Evolutionary conservation across 176 grass and related monocot species (phyloP).

Genomic region (Phoenix roebelenii): DNA sequence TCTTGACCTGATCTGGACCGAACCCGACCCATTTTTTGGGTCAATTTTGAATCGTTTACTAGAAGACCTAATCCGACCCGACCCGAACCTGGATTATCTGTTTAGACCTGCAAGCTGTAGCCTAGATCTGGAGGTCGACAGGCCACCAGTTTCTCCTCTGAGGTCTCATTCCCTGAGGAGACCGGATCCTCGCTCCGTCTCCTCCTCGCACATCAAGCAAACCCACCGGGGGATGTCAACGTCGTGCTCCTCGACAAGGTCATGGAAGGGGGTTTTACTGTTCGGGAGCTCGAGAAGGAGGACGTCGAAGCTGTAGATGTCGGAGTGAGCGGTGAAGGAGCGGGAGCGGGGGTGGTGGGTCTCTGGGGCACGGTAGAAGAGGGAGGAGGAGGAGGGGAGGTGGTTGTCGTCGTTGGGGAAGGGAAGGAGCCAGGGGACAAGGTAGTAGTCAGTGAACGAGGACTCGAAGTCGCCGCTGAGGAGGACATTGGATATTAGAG

Average conservation of each 20-base stretch:
- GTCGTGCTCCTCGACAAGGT: conserved; percentile 43
- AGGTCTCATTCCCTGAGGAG: conserved; percentile 7
- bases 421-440: conserved; percentile 52
- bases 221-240: conserved; percentile 72
- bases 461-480: conserved; percentile 90
- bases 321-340: conserved; percentile 39
- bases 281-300: conserved; percentile 91
- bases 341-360: conserved; percentile 1
- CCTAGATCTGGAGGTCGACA: too few relatives aligned
- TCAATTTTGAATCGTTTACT: too few relatives aligned
- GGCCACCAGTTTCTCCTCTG: conserved; percentile 60
- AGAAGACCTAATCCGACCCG: too few relatives aligned
- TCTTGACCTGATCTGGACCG: too few relatives aligned
- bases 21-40: too few relatives aligned
- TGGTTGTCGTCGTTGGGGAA: conserved; percentile 10
- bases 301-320: conserved; percentile 85
- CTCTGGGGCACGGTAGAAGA: conserved; percentile 64
- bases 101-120: too few relatives aligned
- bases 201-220: conserved; percentile 54
- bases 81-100: too few relatives aligned
- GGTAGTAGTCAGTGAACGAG: conserved; percentile 75
- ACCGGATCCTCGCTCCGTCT: conserved; percentile 45
- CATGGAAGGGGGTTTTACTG: conserved; percentile 59
- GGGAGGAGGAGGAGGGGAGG: conserved; percentile 17
- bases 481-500: conserved; percentile 40